These are phyloP conservation scores for Magnaporthales sp. DNA, from an alignment of 2,329 filamentous ascomycete species.

Conservation along the genomic window DNA sequence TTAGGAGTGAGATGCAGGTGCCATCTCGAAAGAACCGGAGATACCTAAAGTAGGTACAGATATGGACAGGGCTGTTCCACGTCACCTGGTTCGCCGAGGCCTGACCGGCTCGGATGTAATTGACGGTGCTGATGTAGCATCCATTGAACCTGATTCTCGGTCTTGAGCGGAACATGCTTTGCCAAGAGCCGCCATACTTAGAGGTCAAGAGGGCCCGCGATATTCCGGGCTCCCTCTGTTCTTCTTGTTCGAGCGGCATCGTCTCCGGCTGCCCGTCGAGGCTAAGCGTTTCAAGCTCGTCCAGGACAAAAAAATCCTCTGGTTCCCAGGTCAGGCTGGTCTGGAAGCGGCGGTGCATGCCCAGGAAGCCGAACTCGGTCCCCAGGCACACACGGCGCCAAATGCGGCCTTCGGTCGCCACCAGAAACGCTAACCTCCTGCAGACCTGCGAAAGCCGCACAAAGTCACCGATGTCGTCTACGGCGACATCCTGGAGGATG, in stretches of 20 bases:
- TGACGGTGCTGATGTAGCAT: constrained; percentile 93
- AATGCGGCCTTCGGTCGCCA: constrained; percentile 73
- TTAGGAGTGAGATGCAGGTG: constrained; percentile 69
- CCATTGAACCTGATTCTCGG: constrained; percentile 91
- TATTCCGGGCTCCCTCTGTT: constrained; percentile 22
- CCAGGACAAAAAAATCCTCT: neutral
- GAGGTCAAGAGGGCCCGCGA: constrained; percentile 33
- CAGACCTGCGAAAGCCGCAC: constrained; percentile 72
- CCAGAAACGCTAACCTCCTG: constrained; percentile 77
- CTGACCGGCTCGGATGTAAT: constrained; percentile 81
- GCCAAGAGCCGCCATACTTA: constrained; percentile 45
- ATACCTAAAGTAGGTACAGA: constrained; percentile 97
- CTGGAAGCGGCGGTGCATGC: constrained; percentile 75
- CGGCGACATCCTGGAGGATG: constrained; percentile 64
- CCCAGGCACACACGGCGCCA: constrained; percentile 74
- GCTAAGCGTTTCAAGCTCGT: neutral
- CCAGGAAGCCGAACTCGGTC: constrained; percentile 64
- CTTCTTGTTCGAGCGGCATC: constrained; percentile 3
- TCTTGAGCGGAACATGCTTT: constrained; percentile 67
- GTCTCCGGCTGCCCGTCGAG: constrained; percentile 14
- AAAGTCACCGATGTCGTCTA: constrained; percentile 69
- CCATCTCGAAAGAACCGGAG: constrained; percentile 92
- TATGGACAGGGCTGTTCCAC: constrained; percentile 79
- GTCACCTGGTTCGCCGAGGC: constrained; percentile 60
- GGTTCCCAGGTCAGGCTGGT: constrained; percentile 47